Conservation (phyloP, 306 rosid genomes). For the Purshia tridentata region DNA sequence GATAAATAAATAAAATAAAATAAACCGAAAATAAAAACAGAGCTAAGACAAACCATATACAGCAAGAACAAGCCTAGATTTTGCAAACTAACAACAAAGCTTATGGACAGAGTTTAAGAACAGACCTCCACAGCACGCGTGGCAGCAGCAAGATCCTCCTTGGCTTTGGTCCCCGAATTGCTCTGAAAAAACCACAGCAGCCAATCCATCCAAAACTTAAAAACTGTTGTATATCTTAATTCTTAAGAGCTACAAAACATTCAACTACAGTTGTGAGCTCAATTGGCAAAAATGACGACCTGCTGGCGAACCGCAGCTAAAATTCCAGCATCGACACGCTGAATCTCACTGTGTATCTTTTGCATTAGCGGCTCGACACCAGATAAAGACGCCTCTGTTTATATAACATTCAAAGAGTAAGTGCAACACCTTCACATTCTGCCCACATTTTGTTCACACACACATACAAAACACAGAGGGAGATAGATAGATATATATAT, state of each 20-base stretch:
- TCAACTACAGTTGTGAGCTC: slow-evolving; percentile 5
- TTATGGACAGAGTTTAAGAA: not conserved
- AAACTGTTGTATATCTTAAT: not conserved
- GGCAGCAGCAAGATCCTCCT: slow-evolving; percentile 97
- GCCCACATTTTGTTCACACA: not conserved
- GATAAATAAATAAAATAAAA: slow-evolving; percentile 9
- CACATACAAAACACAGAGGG: not conserved
- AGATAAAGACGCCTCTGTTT: slow-evolving; percentile 75
- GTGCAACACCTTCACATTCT: not conserved
- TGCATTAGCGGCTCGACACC: slow-evolving; percentile 99
- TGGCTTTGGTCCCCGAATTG: slow-evolving; percentile 94
- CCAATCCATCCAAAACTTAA: slow-evolving; percentile 25
- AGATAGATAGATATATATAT: too few relatives aligned
- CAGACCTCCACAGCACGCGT: slow-evolving; percentile 83
- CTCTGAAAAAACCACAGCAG: slow-evolving; percentile 58
- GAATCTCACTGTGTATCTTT: slow-evolving; percentile 90
- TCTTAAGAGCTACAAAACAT: too few relatives aligned
- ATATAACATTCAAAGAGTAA: not conserved
- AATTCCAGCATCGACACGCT: slow-evolving; percentile 88
- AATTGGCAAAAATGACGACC: slow-evolving; percentile 38
- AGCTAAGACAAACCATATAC: not conserved
- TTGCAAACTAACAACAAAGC: not conserved
- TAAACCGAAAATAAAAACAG: not conserved
- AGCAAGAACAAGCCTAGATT: not conserved
- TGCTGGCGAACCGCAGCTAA: slow-evolving; percentile 93